Base-by-base conservation (phyloP, 306 rosid genomes). In the Sechiopsis laciniata region DNA sequence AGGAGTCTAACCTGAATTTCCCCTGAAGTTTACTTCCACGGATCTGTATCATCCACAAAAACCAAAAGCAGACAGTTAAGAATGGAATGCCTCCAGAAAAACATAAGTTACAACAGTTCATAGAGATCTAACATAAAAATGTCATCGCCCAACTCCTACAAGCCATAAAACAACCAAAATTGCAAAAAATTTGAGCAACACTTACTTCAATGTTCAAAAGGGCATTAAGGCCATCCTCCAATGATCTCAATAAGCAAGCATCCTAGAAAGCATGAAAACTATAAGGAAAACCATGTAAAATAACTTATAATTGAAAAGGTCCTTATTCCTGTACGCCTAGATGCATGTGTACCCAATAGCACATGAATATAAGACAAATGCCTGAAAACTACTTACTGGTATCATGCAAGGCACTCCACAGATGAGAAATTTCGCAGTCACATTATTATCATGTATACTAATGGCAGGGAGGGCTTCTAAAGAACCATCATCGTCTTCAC, bases 1-100 rank as follows among this genome's bases (percentile, higher is more conserved):
- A 76, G 46, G 66, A 56, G 61, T 63, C 85, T 77, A 85, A 91
- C 99, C 99, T 95, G 81, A 83, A 95, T 81, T 95, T 95, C 51
- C 96, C 95, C 78, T 95, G 99, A 74, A 95, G 97, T 83, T 91
- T 91, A 85, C 97, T 80, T 77, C 92, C 97, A 40, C 99, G 99
- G 57, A 91, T 85, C 99, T 95, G 89, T 65, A 87, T 58, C 71
- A 79, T 15, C 72, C 71, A 58, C 5, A 45, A 62, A 75, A 75
- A 75, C 22, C 37, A 73, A 19, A 73, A 73, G 40, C 40, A 4
- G 66, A 55, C 15, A 12, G 65, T 72, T 17, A 72, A 42, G 10
- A 53, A n/a, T 1, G 50, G 59, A 54, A 32, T 16, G 29, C 42
- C 48, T 42, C 48, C 0, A 73, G 57, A 73, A 56, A 7, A 55